These are phyloP conservation scores for Geosmithia morbida DNA, from an alignment of 2,329 filamentous ascomycete species.

Conservation along the genomic window DNA sequence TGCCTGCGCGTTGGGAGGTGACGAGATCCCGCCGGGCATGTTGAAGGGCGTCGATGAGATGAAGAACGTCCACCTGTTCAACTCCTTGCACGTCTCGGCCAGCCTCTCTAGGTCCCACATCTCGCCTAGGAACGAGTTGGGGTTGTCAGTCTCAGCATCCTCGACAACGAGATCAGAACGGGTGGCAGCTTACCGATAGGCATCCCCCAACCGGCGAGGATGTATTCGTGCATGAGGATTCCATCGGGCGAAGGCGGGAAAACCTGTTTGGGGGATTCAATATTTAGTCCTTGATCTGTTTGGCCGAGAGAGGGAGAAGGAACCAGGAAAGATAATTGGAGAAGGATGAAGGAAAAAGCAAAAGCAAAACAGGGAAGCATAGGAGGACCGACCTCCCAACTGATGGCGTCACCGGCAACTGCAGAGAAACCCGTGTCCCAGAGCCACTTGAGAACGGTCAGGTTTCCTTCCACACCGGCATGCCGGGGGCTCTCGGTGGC, in stretches of 20 bases:
- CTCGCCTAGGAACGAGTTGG: constrained; percentile 1
- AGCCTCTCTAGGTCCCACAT: constrained; percentile 10
- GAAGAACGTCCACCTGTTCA: constrained; percentile 34
- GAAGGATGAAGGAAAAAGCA: no score
- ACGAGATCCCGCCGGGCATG: constrained; percentile 27
- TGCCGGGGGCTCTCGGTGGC: constrained; percentile 15
- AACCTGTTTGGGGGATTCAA: no score
- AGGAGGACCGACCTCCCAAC: no score
- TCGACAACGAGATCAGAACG: no score
- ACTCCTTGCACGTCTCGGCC: constrained; percentile 33
- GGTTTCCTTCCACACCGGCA: constrained; percentile 23
- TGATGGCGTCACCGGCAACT: constrained; percentile 26
- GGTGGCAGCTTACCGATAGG: constrained; percentile 12
- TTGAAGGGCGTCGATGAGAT: constrained; percentile 31
- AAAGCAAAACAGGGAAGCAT: no score
- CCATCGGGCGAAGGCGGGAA: neutral
- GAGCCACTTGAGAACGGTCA: constrained; percentile 25
- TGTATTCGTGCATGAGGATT: constrained; percentile 24
- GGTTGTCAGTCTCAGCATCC: neutral
- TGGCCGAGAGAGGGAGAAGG: no score
- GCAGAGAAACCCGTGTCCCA: constrained; percentile 31
- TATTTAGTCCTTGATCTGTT: no score
- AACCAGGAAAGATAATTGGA: no score
- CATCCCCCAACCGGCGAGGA: constrained; percentile 33
- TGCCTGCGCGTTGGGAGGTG: constrained; percentile 27